These are phyloP conservation scores for Trichothecium roseum DNA, from an alignment of 2,329 filamentous ascomycete species.

Conservation along the genomic window DNA sequence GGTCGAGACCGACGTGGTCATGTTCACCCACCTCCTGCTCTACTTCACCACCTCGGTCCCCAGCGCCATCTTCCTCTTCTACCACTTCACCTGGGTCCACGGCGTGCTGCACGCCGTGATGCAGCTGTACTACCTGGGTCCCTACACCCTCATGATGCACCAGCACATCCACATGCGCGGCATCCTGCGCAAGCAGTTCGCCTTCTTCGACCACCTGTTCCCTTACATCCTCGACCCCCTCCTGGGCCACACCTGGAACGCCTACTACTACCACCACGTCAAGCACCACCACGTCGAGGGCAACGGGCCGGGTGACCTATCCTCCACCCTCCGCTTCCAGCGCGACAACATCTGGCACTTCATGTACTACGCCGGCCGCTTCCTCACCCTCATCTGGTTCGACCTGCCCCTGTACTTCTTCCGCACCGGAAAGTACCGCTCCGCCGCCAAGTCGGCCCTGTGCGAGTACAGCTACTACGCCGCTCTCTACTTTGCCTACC, in stretches of 20 bases:
- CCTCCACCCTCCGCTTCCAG: conserved; percentile 67
- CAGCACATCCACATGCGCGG: conserved; percentile 75
- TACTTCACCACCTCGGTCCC: conserved; percentile 62
- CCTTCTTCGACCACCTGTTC: conserved; percentile 51
- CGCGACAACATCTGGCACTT: conserved; percentile 59
- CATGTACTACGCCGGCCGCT: conserved; percentile 61
- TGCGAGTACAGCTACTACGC: conserved; percentile 49
- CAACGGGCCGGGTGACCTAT: conserved; percentile 68
- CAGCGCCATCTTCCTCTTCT: conserved; percentile 51
- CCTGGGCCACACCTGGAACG: conserved; percentile 79
- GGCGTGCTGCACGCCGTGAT: conserved; percentile 55
- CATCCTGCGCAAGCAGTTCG: conserved; percentile 45
- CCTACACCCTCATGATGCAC: conserved; percentile 74
- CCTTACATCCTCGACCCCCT: conserved; percentile 67
- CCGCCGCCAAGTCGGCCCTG: conserved; percentile 44
- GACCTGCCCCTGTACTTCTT: conserved; percentile 68
- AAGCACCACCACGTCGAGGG: conserved; percentile 79
- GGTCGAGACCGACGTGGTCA: conserved; percentile 62
- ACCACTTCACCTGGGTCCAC: conserved; percentile 57
- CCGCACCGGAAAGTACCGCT: conserved; percentile 43
- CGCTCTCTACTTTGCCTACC: conserved; percentile 5
- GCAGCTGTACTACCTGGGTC: conserved; percentile 58
- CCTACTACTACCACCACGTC: conserved; percentile 77
- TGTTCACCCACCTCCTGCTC: conserved; percentile 65
- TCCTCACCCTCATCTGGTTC: conserved; percentile 63